Evolutionary conservation across 169 alveolate genomes (phyloP).

Genomic region (Babesia divergens): DNA sequence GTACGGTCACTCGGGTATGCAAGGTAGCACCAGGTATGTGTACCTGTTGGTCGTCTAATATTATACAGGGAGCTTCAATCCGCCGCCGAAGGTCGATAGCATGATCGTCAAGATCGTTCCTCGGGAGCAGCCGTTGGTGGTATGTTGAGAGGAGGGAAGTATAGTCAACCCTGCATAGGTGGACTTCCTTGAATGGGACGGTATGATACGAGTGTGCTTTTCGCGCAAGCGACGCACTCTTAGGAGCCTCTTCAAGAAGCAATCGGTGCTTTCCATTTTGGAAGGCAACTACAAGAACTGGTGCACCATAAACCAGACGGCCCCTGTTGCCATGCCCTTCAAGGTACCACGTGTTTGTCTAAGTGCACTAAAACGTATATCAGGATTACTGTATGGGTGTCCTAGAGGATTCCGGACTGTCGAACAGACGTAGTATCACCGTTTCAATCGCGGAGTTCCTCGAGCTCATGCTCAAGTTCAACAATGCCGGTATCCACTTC

Average conservation of each 20-base stretch:
- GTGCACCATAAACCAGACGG: constrained; percentile 75
- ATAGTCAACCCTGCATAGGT: constrained; percentile 61
- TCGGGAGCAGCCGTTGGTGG: constrained; percentile 86
- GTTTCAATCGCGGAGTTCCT: constrained; percentile 85
- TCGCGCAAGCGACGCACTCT: constrained; percentile 95
- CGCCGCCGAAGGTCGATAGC: constrained; percentile 99
- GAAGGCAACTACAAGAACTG: constrained; percentile 89
- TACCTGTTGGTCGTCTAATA: not conserved
- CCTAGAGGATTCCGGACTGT: constrained; percentile 71
- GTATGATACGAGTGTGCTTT: constrained; percentile 94
- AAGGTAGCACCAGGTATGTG: constrained; percentile 85
- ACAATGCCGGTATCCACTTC: constrained; percentile 86
- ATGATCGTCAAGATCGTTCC: constrained; percentile 97
- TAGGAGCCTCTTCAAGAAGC: constrained; percentile 92
- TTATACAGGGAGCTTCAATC: constrained; percentile 93
- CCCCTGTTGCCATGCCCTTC: constrained; percentile 65
- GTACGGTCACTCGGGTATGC: constrained; percentile 86
- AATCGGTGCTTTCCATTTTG: constrained; percentile 87
- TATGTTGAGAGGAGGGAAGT: constrained; percentile 8
- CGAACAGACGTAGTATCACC: constrained; percentile 80
- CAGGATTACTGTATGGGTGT: constrained; percentile 63
- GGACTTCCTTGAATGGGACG: constrained; percentile 98
- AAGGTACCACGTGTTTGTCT: constrained; percentile 15
- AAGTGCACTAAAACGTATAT: not conserved
- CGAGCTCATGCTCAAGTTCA: constrained; percentile 82